Percentiles rank a stretch among this genome's conserved stretches.
phyloP scores from a whole-genome alignment of 768 basidiomycete species.

The Pleurotus platypus region DNA sequence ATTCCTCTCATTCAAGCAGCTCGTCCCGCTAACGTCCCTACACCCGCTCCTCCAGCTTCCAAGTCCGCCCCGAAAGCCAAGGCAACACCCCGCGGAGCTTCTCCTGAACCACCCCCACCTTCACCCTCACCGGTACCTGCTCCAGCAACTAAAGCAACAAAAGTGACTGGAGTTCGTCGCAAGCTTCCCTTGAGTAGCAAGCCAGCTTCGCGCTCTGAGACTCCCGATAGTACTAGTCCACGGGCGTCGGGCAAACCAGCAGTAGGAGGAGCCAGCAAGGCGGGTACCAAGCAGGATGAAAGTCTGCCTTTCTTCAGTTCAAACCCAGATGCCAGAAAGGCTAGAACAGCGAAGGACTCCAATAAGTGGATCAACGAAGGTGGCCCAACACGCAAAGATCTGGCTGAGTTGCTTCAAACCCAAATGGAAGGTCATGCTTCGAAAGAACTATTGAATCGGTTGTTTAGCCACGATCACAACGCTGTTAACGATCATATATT shows the following conservation, averaged over 20 bases:
- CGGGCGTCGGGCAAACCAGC: slow-evolving; percentile 30
- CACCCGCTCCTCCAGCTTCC: slow-evolving; percentile 20
- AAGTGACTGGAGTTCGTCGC: slow-evolving; percentile 64
- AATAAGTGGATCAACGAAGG: slow-evolving; percentile 84
- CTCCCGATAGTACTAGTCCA: slow-evolving; percentile 31
- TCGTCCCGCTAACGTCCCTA: slow-evolving; percentile 38
- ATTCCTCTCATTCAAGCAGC: slow-evolving; percentile 88
- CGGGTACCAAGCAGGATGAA: slow-evolving; percentile 33
- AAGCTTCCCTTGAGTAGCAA: slow-evolving; percentile 63
- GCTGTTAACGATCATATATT: slow-evolving; percentile 88
- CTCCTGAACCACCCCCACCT: slow-evolving; percentile 32
- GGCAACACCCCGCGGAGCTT: slow-evolving; percentile 19
- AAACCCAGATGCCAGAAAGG: slow-evolving; percentile 61
- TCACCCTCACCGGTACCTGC: slow-evolving; percentile 42
- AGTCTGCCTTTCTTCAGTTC: slow-evolving; percentile 45
- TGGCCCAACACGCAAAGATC: slow-evolving; percentile 79
- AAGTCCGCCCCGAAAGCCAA: slow-evolving; percentile 15
- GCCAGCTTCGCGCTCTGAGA: slow-evolving; percentile 47
- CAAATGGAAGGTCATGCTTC: slow-evolving; percentile 90
- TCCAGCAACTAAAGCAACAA: slow-evolving; percentile 36
- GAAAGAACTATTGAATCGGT: slow-evolving; percentile 65
- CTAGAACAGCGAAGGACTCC: slow-evolving; percentile 69
- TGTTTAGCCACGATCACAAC: slow-evolving; percentile 96
- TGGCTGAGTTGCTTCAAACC: slow-evolving; percentile 78
- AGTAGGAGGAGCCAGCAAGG: slow-evolving; percentile 40